Conservation (phyloP, 208 protist genomes). For the Balamuthia mandrillaris region DNA sequence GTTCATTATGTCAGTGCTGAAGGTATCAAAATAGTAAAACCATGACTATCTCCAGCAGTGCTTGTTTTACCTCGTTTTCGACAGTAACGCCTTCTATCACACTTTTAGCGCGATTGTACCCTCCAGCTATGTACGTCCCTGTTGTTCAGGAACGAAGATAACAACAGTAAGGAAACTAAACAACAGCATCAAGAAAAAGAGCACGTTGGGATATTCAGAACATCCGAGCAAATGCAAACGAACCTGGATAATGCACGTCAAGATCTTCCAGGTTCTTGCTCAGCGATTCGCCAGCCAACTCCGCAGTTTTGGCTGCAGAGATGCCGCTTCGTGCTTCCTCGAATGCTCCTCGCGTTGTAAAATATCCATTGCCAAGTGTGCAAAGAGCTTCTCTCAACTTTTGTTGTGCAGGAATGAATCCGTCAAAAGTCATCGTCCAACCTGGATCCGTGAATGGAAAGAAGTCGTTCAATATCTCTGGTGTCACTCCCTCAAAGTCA, state of each 20-base stretch:
- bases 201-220: too few relatives aligned
- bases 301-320: too few relatives aligned
- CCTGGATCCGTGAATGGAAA: constrained; percentile 25
- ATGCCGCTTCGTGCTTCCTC: constrained; percentile 17
- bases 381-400: constrained; percentile 6
- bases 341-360: constrained; percentile 4
- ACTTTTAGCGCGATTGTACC: constrained; percentile 22
- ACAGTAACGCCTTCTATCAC: not conserved
- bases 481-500: constrained; percentile 11
- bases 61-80: not conserved
- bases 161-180: too few relatives aligned
- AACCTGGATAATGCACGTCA: constrained; percentile 27
- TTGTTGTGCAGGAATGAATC: not conserved
- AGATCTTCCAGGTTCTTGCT: too few relatives aligned
- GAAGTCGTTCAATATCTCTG: constrained; percentile 27
- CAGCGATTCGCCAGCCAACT: too few relatives aligned
- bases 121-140: constrained; percentile 30
- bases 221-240: too few relatives aligned
- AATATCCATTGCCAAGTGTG: constrained; percentile 35
- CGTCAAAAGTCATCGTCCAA: not conserved
- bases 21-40: too few relatives aligned
- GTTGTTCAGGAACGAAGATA: too few relatives aligned
- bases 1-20: too few relatives aligned
- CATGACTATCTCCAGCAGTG: too few relatives aligned
- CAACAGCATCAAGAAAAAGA: too few relatives aligned